These are phyloP conservation scores for Chlorella sp. DNA, from an alignment of 139 green algal species.

Conservation along the genomic window DNA sequence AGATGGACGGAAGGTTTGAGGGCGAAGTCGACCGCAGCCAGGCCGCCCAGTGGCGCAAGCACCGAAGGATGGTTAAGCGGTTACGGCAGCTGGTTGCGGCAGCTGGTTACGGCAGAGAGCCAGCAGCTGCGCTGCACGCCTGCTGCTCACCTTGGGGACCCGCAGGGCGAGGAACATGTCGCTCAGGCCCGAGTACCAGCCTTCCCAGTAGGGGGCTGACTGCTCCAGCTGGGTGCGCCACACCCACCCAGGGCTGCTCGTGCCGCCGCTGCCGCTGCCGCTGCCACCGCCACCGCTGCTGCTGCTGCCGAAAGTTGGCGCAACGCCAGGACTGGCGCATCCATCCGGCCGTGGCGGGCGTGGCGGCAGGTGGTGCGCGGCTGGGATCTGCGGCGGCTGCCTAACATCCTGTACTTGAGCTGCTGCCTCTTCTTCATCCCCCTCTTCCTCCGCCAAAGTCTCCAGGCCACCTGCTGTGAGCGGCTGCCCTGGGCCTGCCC, in stretches of 20 bases:
- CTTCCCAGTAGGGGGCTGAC: conserved; percentile 83
- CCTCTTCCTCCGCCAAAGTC: conserved; percentile 3
- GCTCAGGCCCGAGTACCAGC: conserved; percentile 90
- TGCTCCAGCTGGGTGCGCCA: conserved; percentile 81
- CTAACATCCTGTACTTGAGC: too few relatives aligned
- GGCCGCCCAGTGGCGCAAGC: not conserved
- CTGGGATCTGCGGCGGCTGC: too few relatives aligned
- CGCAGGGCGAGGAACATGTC: conserved; percentile 77
- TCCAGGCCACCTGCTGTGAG: not conserved
- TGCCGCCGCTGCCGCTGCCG: not conserved
- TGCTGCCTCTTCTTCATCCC: not conserved
- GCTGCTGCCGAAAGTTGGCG: not conserved
- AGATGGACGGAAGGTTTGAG: not conserved
- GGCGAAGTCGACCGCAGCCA: not conserved
- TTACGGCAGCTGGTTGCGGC: too few relatives aligned
- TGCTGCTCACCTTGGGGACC: conserved; percentile 76
- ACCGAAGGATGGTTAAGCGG: too few relatives aligned
- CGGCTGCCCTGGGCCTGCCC: not conserved
- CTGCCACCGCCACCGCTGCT: conserved; percentile 11
- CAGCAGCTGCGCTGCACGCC: not conserved
- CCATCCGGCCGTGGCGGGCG: too few relatives aligned
- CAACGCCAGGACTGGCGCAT: too few relatives aligned
- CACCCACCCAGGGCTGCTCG: conserved; percentile 45
- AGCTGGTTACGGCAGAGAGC: not conserved
- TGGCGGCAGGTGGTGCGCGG: too few relatives aligned